Evolutionary conservation across 768 basidiomycete genomes (phyloP).

Genomic region (Leccinum arenicola): DNA sequence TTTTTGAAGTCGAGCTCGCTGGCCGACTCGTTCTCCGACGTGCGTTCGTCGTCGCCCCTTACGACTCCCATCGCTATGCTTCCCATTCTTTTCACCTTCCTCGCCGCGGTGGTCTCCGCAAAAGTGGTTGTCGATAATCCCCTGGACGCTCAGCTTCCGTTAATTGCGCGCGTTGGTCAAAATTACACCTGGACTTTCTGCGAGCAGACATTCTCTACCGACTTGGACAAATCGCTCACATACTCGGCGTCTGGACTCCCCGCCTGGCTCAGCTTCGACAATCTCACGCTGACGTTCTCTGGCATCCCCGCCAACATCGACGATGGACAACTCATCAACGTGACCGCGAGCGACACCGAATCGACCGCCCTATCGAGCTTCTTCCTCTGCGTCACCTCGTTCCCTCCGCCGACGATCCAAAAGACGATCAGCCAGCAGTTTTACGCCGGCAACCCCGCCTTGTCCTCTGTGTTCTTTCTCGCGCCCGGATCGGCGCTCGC

Average conservation of each 20-base stretch:
- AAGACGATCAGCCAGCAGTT: conserved; percentile 60
- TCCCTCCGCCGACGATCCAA: conserved; percentile 51
- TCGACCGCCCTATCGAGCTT: conserved; percentile 52
- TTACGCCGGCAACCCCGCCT: conserved; percentile 51
- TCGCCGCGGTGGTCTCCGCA: conserved; percentile 41
- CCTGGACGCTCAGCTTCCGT: conserved; percentile 70
- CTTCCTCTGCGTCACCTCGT: conserved; percentile 54
- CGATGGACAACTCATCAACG: conserved; percentile 58
- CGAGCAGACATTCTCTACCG: conserved; percentile 58
- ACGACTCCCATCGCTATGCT: conserved; percentile 62
- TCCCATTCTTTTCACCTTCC: conserved; percentile 53
- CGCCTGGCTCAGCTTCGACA: conserved; percentile 75
- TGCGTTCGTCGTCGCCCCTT: conserved; percentile 38
- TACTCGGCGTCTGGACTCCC: conserved; percentile 64
- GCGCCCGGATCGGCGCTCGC: conserved; percentile 56
- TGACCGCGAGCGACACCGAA: conserved; percentile 59
- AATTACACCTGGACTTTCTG: conserved; percentile 72
- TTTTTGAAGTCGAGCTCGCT: conserved; percentile 47
- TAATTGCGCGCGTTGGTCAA: conserved; percentile 65
- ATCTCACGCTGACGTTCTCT: conserved; percentile 52
- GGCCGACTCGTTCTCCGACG: conserved; percentile 49
- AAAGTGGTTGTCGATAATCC: conserved; percentile 56
- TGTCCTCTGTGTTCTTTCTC: conserved; percentile 76
- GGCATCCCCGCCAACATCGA: conserved; percentile 68
- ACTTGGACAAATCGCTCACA: conserved; percentile 39